Evolutionary conservation across 805 yeast species (phyloP).

Genomic region (Wickerhamiella slavikovae): DNA sequence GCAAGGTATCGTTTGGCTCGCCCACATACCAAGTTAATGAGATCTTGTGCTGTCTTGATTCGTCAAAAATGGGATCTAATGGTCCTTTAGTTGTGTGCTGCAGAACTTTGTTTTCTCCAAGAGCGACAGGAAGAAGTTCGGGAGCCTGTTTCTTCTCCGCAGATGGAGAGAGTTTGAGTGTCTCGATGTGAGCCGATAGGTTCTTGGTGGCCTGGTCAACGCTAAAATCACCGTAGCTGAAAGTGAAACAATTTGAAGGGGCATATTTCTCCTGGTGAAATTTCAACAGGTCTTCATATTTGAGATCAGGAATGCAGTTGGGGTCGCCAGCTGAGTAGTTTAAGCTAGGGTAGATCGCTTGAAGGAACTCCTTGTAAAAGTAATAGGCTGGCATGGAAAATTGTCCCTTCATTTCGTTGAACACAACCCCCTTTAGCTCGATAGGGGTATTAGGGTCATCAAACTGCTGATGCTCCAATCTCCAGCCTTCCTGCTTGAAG

Average conservation of each 20-base stretch:
- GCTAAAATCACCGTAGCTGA: slow-evolving; percentile 60
- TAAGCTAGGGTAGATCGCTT: slow-evolving; percentile 63
- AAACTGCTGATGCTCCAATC: slow-evolving; percentile 54
- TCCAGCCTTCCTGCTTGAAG: slow-evolving; percentile 94
- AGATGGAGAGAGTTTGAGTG: slow-evolving; percentile 1
- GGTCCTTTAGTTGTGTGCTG: slow-evolving; percentile 43
- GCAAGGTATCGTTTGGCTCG: slow-evolving; percentile 43
- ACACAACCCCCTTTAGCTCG: slow-evolving; percentile 83
- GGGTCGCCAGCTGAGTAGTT: slow-evolving; percentile 95
- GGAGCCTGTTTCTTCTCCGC: slow-evolving; percentile 1
- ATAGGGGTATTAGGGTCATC: slow-evolving; percentile 40
- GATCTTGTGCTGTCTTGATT: slow-evolving; percentile 44
- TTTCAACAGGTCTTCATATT: slow-evolving; percentile 52
- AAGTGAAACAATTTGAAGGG: slow-evolving; percentile 74
- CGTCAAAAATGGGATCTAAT: slow-evolving; percentile 55
- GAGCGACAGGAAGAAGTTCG: slow-evolving; percentile 24
- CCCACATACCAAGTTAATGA: slow-evolving; percentile 85
- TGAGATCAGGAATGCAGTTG: slow-evolving; percentile 45
- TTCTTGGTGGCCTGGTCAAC: slow-evolving; percentile 10
- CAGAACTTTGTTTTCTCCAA: slow-evolving; percentile 15
- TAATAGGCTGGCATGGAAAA: slow-evolving; percentile 72
- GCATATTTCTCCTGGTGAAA: slow-evolving; percentile 67
- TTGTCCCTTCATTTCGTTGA: slow-evolving; percentile 97
- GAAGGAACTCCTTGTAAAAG: slow-evolving; percentile 67
- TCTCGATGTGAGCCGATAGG: slow-evolving; percentile 8